Base-by-base conservation (phyloP, 305 asterid genomes). In the Solanum aculeatissimum region DNA sequence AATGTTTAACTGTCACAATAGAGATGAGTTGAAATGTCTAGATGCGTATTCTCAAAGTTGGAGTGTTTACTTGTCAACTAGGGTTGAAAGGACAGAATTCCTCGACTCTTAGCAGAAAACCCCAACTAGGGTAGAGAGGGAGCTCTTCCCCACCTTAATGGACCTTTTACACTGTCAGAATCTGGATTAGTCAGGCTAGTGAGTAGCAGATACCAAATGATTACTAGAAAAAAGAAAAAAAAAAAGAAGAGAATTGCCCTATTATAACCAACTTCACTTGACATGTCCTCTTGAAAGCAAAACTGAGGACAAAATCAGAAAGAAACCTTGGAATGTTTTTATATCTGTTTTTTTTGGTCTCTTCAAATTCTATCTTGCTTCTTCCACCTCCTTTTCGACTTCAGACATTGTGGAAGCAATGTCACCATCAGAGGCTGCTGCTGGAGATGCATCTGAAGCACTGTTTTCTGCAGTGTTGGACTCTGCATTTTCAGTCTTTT, bases 401-500 rank as follows among this genome's bases (percentile, higher is more conserved):
- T 35, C 75, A 16, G 71, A 42, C 51, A 86, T 19, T 70, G 19
- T 70, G 78, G 78, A 57, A 45, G 83, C 80, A 49, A 35, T 15
- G 47, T 84, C 90, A 74, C 70, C 88, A 45, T 78, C 89, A 25
- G 84, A 42, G 12, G 90, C 10, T 9, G 84, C 87, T 57, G 49
- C 83, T 27, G 82, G 82, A 51, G 82, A 51, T 51, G 25, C 66
- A 19, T 77, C 82, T 7, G 18, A 6, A 23, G 11, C 45, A 4
- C 14, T 35, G 15, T 58, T 87, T 74, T 82, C 84, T 10, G 83
- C 42, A 11, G 84, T 12, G 57, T 40, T 54, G 29, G 91, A 81
- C 63, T 84, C 92, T 1, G 90, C 38, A 2, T 82, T 88, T 4
- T 43, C 87, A 21, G 75, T 57, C 86, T 89, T 91, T 77, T 90